A percentile compares a stretch with the other conserved stretches of the same genome.
phyloP scores from a whole-genome alignment of 163 green algal genomes.

The Scenedesmus sp. region DNA sequence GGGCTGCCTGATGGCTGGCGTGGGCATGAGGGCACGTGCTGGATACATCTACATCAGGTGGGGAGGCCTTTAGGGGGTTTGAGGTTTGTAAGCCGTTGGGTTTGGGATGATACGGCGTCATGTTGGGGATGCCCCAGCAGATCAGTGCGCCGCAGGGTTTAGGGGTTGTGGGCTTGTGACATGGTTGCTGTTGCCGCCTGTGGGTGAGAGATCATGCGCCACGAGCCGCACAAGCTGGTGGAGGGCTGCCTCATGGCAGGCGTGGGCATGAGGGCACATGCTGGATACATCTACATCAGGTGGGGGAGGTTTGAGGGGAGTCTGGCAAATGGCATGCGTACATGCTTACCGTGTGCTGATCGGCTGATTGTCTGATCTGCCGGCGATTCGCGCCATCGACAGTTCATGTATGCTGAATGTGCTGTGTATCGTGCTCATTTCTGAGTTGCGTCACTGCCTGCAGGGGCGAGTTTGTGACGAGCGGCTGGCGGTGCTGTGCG shows the following conservation, averaged over 20 bases:
- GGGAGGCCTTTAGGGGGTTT: neutral
- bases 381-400: too few relatives aligned
- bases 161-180: too few relatives aligned
- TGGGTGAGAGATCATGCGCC: conserved; percentile 95
- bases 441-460: neutral
- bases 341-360: too few relatives aligned
- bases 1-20: conserved; percentile 94
- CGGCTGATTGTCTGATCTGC: too few relatives aligned
- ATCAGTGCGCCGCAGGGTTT: neutral
- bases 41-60: conserved; percentile 96
- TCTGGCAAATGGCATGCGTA: too few relatives aligned
- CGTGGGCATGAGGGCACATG: conserved; percentile 80
- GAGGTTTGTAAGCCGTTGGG: too few relatives aligned
- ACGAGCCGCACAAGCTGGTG: conserved; percentile 99
- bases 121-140: neutral
- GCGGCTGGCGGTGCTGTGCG: neutral
- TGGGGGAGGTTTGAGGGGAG: conserved; percentile 20
- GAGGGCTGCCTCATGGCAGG: conserved; percentile 97
- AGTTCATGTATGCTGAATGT: neutral
- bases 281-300: conserved; percentile 95
- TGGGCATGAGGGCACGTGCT: conserved; percentile 81
- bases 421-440: neutral
- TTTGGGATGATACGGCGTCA: neutral
- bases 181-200: too few relatives aligned
- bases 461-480: neutral